These are phyloP conservation scores for Calocybe cyanea DNA, from an alignment of 768 basidiomycete genomes.

Conservation along the genomic window DNA sequence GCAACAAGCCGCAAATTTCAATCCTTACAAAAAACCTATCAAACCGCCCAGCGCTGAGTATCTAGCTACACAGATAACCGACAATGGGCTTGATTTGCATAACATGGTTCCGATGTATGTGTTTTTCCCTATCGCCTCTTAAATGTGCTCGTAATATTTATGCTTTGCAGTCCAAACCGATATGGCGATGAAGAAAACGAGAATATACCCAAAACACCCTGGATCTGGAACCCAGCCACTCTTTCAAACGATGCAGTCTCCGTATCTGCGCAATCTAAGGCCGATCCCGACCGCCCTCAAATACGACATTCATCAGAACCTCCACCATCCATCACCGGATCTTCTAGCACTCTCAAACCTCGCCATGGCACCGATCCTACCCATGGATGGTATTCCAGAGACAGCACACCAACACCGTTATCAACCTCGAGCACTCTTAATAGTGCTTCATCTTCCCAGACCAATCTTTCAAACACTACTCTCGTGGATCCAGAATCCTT, in stretches of 20 bases:
- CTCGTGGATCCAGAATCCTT: slow-evolving; percentile 37
- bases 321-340: slow-evolving; percentile 1
- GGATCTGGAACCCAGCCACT: slow-evolving; percentile 66
- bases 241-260: slow-evolving; percentile 30
- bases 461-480: slow-evolving; percentile 10
- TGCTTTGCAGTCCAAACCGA: slow-evolving; percentile 27
- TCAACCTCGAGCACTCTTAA: not conserved
- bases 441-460: slow-evolving; percentile 3
- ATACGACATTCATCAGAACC: slow-evolving; percentile 23
- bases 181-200: slow-evolving; percentile 19
- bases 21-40: slow-evolving; percentile 65
- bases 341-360: not conserved
- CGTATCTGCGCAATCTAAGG: slow-evolving; percentile 4
- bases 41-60: slow-evolving; percentile 64
- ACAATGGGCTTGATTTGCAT: slow-evolving; percentile 64
- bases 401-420: not conserved
- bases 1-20: slow-evolving; percentile 26
- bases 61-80: slow-evolving; percentile 49
- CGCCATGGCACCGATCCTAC: slow-evolving; percentile 16
- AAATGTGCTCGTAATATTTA: not conserved
- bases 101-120: slow-evolving; percentile 66
- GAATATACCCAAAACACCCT: slow-evolving; percentile 50
- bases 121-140: not conserved
- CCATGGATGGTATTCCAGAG: not conserved
- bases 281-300: slow-evolving; percentile 14